Conservation (phyloP, 192 early-diverging fungal species). For the Cetraspora pellucida region DNA sequence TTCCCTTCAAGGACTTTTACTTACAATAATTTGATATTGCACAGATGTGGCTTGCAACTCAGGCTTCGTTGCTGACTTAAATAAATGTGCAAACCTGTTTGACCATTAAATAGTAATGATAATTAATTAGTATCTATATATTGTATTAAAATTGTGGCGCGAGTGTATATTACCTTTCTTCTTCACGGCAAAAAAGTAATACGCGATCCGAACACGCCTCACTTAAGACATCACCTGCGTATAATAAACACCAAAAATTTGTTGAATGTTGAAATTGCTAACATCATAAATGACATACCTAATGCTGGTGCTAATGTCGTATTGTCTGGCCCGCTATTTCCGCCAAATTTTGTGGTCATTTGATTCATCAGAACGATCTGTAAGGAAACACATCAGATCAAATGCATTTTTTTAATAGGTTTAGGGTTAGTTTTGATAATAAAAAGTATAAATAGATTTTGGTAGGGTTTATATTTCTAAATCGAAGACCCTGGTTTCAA, state of each 20-base stretch:
- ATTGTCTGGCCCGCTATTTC: background rate
- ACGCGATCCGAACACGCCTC: conserved; percentile 22
- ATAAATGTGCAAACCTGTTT: conserved; percentile 25
- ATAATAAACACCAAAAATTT: background rate
- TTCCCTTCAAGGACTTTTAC: background rate
- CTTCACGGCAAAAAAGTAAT: conserved; percentile 28
- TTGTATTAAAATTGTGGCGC: background rate
- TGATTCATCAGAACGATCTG: conserved; percentile 34
- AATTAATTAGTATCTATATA: background rate
- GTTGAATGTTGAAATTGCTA: background rate
- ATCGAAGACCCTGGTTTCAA: no score
- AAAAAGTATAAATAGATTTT: no score
- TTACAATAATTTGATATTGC: conserved; percentile 25
- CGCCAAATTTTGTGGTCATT: conserved; percentile 29
- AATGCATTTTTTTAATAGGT: no score
- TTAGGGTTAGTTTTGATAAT: no score
- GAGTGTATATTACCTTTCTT: conserved; percentile 1
- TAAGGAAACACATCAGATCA: background rate
- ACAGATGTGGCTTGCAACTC: background rate
- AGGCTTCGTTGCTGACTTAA: conserved; percentile 16
- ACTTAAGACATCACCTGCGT: conserved; percentile 14
- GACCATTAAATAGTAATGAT: background rate
- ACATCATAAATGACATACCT: conserved; percentile 1
- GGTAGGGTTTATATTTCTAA: no score
- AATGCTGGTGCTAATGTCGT: conserved; percentile 24